phyloP scores from a whole-genome alignment of 2,329 filamentous ascomycete species.

The Cladosporium colombiae region DNA sequence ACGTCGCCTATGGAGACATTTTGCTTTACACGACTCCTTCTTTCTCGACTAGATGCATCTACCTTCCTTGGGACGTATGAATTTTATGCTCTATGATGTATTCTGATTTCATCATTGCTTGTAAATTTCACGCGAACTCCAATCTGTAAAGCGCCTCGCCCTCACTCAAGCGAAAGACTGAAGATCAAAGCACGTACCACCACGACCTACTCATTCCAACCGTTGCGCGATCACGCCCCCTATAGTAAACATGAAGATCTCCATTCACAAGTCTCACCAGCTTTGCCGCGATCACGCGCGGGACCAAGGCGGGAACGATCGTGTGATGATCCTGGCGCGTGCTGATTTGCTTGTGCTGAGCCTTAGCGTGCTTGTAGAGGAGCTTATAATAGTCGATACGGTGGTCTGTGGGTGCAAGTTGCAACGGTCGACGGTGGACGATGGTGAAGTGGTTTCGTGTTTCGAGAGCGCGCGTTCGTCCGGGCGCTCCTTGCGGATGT shows the following conservation, averaged over 20 bases:
- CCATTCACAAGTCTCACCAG: neutral
- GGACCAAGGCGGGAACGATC: neutral
- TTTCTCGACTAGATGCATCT: neutral
- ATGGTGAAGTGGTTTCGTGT: neutral
- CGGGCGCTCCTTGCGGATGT: neutral
- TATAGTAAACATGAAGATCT: neutral
- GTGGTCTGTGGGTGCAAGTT: neutral
- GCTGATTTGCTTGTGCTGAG: neutral
- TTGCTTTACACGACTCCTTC: neutral
- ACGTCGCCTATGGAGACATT: neutral
- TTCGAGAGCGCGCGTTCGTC: neutral
- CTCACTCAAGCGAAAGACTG: neutral
- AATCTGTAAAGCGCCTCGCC: too few species aligned
- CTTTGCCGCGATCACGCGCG: neutral
- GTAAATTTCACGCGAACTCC: too few species aligned
- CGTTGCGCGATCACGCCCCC: constrained; percentile 1
- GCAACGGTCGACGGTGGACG: neutral
- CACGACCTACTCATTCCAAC: neutral
- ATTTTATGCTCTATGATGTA: neutral
- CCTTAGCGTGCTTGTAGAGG: neutral
- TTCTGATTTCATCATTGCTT: neutral
- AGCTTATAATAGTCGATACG: neutral
- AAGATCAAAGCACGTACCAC: neutral
- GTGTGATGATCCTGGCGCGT: neutral
- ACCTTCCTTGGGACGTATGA: neutral